Conservation (phyloP, 2,329 filamentous ascomycete genomes). For the Colletotrichum liriopes region DNA sequence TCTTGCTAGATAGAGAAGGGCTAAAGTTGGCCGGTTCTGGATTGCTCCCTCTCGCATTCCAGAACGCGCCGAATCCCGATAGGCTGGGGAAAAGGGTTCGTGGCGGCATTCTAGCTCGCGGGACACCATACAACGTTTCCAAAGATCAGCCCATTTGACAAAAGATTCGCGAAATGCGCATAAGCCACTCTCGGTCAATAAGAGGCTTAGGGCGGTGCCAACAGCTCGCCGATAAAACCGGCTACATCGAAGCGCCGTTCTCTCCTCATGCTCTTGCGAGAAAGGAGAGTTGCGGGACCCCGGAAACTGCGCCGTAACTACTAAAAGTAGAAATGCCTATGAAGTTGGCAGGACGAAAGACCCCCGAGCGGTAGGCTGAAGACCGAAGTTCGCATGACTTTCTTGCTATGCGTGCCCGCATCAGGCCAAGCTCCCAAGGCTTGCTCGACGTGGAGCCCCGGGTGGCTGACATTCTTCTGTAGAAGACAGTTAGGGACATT, state of each 20-base stretch:
- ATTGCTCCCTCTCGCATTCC: not conserved
- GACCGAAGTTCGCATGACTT: slow-evolving; percentile 7
- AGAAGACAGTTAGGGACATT: no score
- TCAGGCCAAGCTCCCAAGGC: slow-evolving; percentile 9
- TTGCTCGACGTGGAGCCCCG: not conserved
- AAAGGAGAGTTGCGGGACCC: not conserved
- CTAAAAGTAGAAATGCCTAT: not conserved
- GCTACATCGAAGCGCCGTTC: slow-evolving; percentile 17
- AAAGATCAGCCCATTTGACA: slow-evolving; percentile 20
- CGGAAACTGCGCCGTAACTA: not conserved
- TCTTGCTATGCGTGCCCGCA: not conserved
- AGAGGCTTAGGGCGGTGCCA: not conserved
- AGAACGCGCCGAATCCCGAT: not conserved
- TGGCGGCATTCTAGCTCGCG: slow-evolving; percentile 22
- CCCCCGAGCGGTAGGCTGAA: not conserved
- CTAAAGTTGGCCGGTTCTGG: not conserved
- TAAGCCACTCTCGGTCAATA: not conserved
- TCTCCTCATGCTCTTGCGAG: not conserved
- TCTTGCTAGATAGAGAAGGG: slow-evolving; percentile 1
- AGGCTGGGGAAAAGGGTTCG: not conserved
- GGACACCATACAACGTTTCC: slow-evolving; percentile 23
- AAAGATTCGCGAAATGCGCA: not conserved
- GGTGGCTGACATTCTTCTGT: not conserved
- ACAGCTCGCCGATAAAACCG: not conserved
- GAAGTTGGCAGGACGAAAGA: not conserved